Base-by-base conservation (phyloP, 2,329 filamentous ascomycete species). In the Cercospora sesami region DNA sequence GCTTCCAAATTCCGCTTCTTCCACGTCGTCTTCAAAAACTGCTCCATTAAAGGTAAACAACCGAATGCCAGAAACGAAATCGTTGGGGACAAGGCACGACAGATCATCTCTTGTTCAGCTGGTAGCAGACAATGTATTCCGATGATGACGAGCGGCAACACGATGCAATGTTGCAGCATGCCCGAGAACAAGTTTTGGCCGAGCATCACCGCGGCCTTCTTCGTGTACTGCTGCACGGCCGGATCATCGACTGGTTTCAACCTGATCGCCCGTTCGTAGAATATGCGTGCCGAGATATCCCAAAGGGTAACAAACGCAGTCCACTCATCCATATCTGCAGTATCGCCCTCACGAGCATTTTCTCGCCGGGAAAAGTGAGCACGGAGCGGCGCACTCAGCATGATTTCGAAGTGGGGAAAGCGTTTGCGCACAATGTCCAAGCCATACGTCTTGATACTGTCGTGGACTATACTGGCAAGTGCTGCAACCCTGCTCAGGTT, bases 161-260 rank as follows among this genome's bases (percentile, higher is more conserved):
- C 64, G 16, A 66, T 55, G 59, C 69, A 71, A 36, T 71, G 69
- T 28, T 63, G 63, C 42, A 69, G 58, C 68, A 69, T 69, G 21
- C 65, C 68, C 6, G 57, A 53, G 23, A 65, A 60, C 5, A 59
- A 62, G 2, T 60, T 45, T 16, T 31, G 18, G 8, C 42, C 21
- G 30, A 65, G 51, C 45, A 62, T 60, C 10, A 14, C 14, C 8
- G 65, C 63, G 12, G 67, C 69, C 36, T 58, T 60, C 30, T 55
- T 45, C 5, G 63, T 65, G 42, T 64, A 53, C 23, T 26, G 42
- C 45, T 71, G 69, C 12, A 71, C 67, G 12, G 45, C n/a, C 5
- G 53, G 53, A 23, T 71, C 59, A 28, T 66, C 62, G 5, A 69
- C 55, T 1, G 58, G 28, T 14, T 59, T 57, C 7, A 63, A 51